Evolutionary conservation across 805 yeast genomes (phyloP).

Genomic region (Allodekkera sacchari): DNA sequence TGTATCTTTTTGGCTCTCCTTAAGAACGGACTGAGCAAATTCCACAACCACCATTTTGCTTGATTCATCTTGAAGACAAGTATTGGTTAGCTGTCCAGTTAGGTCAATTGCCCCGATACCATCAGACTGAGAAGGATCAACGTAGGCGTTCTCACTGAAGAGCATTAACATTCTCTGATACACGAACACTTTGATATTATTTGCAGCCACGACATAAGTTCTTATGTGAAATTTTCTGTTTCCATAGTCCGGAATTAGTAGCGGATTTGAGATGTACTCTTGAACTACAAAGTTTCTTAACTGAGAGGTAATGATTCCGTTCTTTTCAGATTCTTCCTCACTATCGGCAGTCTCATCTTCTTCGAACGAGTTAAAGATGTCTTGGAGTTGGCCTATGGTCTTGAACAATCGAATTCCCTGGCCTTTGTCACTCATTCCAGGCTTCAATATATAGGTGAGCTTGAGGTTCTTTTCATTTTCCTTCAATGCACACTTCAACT

Average conservation of each 20-base stretch:
- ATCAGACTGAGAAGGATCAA: constrained; percentile 23
- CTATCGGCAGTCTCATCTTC: constrained; percentile 56
- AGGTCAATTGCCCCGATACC: constrained; percentile 33
- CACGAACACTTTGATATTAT: constrained; percentile 71
- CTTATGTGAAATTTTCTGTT: constrained; percentile 83
- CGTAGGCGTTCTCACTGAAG: constrained; percentile 57
- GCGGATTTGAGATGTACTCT: constrained; percentile 63
- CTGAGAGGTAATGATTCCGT: constrained; percentile 77
- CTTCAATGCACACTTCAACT: constrained; percentile 70
- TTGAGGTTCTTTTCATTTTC: constrained; percentile 26
- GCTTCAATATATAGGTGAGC: constrained; percentile 83
- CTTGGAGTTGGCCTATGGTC: constrained; percentile 72
- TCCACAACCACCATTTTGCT: constrained; percentile 44
- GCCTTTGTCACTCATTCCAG: constrained; percentile 95
- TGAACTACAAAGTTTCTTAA: constrained; percentile 88
- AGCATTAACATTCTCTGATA: constrained; percentile 73
- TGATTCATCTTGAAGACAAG: constrained; percentile 64
- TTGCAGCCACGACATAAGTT: constrained; percentile 69
- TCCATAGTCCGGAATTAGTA: constrained; percentile 51
- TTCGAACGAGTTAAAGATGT: constrained; percentile 71
- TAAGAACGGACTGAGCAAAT: constrained; percentile 44
- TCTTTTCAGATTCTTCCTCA: constrained; percentile 34
- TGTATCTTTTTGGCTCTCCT: constrained; percentile 24
- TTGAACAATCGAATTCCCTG: constrained; percentile 86
- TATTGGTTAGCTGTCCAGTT: constrained; percentile 83